These are phyloP conservation scores for Russula foetens DNA, from an alignment of 768 basidiomycete species.

Conservation along the genomic window DNA sequence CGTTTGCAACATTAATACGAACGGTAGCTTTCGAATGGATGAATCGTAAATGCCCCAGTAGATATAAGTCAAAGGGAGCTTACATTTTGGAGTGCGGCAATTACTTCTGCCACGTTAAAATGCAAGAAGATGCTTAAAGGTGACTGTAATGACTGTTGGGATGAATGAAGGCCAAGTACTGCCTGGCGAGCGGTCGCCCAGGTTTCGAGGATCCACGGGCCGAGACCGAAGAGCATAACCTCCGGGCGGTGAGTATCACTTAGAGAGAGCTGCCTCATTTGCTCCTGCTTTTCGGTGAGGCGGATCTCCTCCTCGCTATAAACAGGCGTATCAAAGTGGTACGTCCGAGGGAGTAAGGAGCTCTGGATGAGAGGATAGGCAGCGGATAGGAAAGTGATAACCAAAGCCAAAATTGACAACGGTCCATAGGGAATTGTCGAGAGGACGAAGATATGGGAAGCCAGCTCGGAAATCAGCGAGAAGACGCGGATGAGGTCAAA, in stretches of 20 bases:
- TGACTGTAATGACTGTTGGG: conserved; percentile 26
- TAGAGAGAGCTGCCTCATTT: conserved; percentile 65
- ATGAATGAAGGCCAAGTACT: conserved; percentile 48
- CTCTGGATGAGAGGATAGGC: conserved; percentile 52
- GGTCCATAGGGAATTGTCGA: conserved; percentile 49
- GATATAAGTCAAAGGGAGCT: conserved; percentile 23
- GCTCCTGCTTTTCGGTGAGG: conserved; percentile 63
- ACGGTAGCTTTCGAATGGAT: conserved; percentile 48
- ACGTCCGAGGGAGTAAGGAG: conserved; percentile 41
- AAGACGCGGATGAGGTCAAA: conserved; percentile 71
- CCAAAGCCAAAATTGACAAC: conserved; percentile 47
- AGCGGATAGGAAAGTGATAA: conserved; percentile 54
- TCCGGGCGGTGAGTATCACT: conserved; percentile 74
- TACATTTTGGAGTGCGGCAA: conserved; percentile 65
- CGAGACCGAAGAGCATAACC: conserved; percentile 72
- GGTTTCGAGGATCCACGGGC: conserved; percentile 73
- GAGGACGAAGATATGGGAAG: conserved; percentile 64
- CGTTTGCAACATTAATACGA: conserved; percentile 63
- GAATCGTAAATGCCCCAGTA: conserved; percentile 15
- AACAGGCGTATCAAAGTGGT: conserved; percentile 37
- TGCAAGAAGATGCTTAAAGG: conserved; percentile 37
- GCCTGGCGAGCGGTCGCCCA: conserved; percentile 63
- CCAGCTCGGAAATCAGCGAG: conserved; percentile 60
- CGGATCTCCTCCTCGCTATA: conserved; percentile 51
- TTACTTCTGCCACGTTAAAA: conserved; percentile 54